Conservation (phyloP, 345 rosid species). For the Bruguiera sexangula region DNA sequence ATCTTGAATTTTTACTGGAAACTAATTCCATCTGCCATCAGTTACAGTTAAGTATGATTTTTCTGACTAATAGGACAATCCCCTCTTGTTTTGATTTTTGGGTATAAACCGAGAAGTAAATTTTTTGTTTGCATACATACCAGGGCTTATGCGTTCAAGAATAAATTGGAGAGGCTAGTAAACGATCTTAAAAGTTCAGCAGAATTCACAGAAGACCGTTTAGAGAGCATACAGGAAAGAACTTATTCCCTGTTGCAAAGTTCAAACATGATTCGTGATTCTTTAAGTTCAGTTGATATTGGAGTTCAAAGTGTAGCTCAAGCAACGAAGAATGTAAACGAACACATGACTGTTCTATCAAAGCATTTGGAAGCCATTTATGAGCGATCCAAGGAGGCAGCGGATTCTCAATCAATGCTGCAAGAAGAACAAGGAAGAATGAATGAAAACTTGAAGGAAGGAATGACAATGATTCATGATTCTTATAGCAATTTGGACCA, state of each 20-base stretch:
- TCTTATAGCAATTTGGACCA: conserved; percentile 44
- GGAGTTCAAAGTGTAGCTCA: conserved; percentile 49
- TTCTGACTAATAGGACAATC: not conserved
- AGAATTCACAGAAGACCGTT: conserved; percentile 46
- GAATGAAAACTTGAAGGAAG: conserved; percentile 55
- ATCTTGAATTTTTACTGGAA: conserved; percentile 66
- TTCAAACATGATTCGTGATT: conserved; percentile 50
- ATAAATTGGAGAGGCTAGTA: conserved; percentile 71
- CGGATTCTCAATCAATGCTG: conserved; percentile 51
- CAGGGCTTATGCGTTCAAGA: conserved; percentile 67
- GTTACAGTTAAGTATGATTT: conserved; percentile 49
- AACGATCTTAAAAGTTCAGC: conserved; percentile 65
- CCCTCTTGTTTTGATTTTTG: not conserved
- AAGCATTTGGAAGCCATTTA: conserved; percentile 47
- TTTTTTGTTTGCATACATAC: not conserved
- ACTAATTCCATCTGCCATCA: conserved; percentile 83
- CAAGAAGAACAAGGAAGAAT: conserved; percentile 55
- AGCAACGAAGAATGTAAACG: conserved; percentile 43
- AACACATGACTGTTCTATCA: conserved; percentile 39
- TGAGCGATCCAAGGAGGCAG: conserved; percentile 55
- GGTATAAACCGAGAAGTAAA: not conserved
- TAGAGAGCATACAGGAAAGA: conserved; percentile 48
- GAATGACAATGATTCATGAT: conserved; percentile 51
- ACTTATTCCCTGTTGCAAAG: conserved; percentile 42
- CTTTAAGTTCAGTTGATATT: conserved; percentile 48